phyloP scores from a whole-genome alignment of 148 eudicot genomes.

The Nyssa sinensis region DNA sequence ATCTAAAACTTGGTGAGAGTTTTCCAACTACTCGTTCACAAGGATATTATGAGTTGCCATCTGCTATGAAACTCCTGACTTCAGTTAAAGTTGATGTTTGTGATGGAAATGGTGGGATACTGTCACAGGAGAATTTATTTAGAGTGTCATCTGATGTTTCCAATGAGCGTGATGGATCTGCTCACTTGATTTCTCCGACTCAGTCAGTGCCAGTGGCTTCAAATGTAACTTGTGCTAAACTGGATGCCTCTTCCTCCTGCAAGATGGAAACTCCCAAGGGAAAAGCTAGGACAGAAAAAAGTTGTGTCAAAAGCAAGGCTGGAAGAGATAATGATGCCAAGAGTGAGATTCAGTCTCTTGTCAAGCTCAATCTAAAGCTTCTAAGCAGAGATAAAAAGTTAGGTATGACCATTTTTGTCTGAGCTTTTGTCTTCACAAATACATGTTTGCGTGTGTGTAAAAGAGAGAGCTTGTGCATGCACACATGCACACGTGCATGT shows the following conservation, averaged over 20 bases:
- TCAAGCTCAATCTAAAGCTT: conserved; percentile 81
- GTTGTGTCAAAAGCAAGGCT: conserved; percentile 19
- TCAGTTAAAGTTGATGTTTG: conserved; percentile 14
- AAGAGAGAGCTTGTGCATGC: neutral
- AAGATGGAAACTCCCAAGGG: conserved; percentile 15
- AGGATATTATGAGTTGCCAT: conserved; percentile 9
- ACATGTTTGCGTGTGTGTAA: no score
- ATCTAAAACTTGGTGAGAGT: conserved; percentile 8
- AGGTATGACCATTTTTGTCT: conserved; percentile 44
- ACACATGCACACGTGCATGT: neutral
- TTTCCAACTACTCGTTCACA: conserved; percentile 7
- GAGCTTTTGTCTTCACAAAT: neutral
- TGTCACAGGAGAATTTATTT: conserved; percentile 12
- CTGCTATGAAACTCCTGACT: conserved; percentile 16
- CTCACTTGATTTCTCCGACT: no score
- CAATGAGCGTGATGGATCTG: conserved; percentile 11
- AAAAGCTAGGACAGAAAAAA: conserved; percentile 15
- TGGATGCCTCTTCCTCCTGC: conserved; percentile 22
- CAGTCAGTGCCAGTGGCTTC: conserved; percentile 18
- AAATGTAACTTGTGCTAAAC: conserved; percentile 25
- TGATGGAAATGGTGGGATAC: conserved; percentile 19
- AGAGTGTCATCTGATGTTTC: conserved; percentile 13
- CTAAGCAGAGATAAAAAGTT: conserved; percentile 45
- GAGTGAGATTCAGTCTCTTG: conserved; percentile 77
- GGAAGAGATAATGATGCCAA: conserved; percentile 48